A percentile compares a stretch with the other conserved stretches of the same genome.
Evolutionary conservation across 495 filamentous ascomycete genomes (phyloP).

Genomic region (Platismatia glauca): DNA sequence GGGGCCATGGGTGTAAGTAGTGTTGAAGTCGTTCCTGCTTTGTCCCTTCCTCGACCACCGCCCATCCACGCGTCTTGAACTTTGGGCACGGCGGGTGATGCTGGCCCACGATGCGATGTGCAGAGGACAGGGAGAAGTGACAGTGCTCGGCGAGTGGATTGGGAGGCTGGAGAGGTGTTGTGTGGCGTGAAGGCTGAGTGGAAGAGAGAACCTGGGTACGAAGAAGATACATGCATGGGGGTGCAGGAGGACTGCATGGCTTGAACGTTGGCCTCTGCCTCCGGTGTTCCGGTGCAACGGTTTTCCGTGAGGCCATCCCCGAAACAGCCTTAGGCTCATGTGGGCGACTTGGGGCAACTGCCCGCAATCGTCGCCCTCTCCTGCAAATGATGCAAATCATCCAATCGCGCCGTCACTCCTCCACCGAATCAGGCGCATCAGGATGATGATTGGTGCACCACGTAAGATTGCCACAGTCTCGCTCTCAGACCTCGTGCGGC

Average conservation of each 20-base stretch:
- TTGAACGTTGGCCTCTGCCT: neutral
- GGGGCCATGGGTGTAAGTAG: neutral
- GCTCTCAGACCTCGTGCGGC: too few relatives aligned
- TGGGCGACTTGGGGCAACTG: neutral
- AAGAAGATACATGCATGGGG: neutral
- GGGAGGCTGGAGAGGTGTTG: neutral
- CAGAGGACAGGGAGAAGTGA: too few relatives aligned
- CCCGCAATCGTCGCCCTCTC: too few relatives aligned
- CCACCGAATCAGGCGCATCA: neutral
- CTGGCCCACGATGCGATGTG: too few relatives aligned
- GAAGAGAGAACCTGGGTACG: neutral
- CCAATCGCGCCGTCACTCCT: neutral
- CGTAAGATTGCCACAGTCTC: too few relatives aligned
- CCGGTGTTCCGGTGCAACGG: neutral
- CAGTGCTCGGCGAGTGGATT: too few relatives aligned
- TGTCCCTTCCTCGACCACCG: neutral
- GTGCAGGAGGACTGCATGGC: neutral
- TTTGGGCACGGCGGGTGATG: neutral
- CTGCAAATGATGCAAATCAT: too few relatives aligned
- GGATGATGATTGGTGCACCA: too few relatives aligned
- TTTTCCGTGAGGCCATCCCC: neutral
- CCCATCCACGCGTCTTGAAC: neutral
- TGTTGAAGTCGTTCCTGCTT: conserved; percentile 7
- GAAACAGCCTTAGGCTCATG: neutral
- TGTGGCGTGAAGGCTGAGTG: neutral